These are phyloP conservation scores for Oropetium thomaeum DNA, from an alignment of 176 grass and related monocot species.

Conservation along the genomic window DNA sequence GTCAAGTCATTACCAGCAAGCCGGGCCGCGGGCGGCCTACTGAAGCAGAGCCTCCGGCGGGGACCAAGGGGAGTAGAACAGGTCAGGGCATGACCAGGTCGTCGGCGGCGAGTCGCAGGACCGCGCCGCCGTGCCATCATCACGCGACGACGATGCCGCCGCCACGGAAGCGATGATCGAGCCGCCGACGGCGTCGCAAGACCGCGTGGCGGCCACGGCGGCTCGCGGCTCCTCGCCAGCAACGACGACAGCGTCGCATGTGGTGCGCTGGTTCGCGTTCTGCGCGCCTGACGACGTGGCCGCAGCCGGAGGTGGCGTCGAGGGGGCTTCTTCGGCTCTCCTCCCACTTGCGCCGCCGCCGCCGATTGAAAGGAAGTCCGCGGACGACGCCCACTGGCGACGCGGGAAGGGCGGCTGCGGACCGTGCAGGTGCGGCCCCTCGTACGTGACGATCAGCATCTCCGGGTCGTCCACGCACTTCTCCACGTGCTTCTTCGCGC, in stretches of 20 bases:
- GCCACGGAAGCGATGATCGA: background rate
- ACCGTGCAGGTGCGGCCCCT: slow-evolving; percentile 53
- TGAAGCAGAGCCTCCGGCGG: slow-evolving; percentile 27
- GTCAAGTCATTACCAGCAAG: background rate
- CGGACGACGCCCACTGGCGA: background rate
- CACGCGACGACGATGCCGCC: too few relatives aligned
- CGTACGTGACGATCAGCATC: slow-evolving; percentile 55
- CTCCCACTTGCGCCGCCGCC: background rate
- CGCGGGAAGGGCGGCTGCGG: slow-evolving; percentile 25
- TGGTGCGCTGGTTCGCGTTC: background rate
- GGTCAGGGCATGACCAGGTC: slow-evolving; percentile 28
- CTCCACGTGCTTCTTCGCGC: slow-evolving; percentile 74
- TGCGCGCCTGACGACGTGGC: background rate
- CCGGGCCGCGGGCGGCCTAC: too few relatives aligned
- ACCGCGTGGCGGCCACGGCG: background rate
- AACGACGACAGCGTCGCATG: background rate
- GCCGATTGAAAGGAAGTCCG: background rate
- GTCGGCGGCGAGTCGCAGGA: slow-evolving; percentile 18
- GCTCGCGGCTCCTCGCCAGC: background rate
- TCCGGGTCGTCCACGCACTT: slow-evolving; percentile 54
- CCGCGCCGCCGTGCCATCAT: background rate
- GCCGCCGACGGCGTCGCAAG: slow-evolving; percentile 22
- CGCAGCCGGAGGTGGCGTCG: background rate
- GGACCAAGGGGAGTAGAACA: slow-evolving; percentile 23
- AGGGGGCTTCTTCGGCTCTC: background rate